A percentile compares a stretch with the other conserved stretches of the same genome.
phyloP scores from a whole-genome alignment of 2,329 filamentous ascomycete species.

The Sclerotinia nivalis region DNA sequence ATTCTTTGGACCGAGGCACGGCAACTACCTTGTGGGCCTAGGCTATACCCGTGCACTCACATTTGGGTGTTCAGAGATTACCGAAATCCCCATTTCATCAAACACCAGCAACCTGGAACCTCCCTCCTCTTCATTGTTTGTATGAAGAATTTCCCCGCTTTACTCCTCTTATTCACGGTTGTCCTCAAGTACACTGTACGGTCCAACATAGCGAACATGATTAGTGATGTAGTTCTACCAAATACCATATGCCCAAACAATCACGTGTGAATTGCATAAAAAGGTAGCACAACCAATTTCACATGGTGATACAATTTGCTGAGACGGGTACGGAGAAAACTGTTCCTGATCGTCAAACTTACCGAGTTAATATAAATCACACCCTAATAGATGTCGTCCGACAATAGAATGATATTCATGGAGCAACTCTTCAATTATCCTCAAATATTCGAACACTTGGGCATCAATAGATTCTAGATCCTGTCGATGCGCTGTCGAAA shows the following conservation, averaged over 20 bases:
- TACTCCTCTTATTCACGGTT: not conserved
- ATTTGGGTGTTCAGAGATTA: not conserved
- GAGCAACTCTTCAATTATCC: conserved; percentile 13
- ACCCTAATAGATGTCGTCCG: conserved; percentile 17
- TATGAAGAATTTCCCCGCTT: not conserved
- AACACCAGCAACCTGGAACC: not conserved
- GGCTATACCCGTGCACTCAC: not conserved
- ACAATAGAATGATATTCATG: conserved; percentile 7
- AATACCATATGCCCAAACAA: too few species aligned
- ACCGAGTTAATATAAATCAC: conserved; percentile 18
- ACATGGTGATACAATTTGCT: conserved; percentile 4
- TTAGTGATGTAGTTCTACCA: not conserved
- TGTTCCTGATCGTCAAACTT: conserved; percentile 24
- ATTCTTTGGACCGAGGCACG: conserved; percentile 22
- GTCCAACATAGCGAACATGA: not conserved
- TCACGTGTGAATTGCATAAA: conserved; percentile 1
- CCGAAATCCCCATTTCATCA: not conserved
- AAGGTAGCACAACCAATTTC: not conserved
- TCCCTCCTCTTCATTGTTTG: not conserved
- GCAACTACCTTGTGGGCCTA: not conserved
- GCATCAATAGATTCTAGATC: conserved; percentile 34
- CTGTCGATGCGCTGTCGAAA: conserved; percentile 36
- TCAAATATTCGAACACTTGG: conserved; percentile 29
- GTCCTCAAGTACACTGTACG: not conserved
- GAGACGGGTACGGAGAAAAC: conserved; percentile 6